Conservation (phyloP, 2,329 filamentous ascomycete species). For the Cyclaneusma minus region DNA sequence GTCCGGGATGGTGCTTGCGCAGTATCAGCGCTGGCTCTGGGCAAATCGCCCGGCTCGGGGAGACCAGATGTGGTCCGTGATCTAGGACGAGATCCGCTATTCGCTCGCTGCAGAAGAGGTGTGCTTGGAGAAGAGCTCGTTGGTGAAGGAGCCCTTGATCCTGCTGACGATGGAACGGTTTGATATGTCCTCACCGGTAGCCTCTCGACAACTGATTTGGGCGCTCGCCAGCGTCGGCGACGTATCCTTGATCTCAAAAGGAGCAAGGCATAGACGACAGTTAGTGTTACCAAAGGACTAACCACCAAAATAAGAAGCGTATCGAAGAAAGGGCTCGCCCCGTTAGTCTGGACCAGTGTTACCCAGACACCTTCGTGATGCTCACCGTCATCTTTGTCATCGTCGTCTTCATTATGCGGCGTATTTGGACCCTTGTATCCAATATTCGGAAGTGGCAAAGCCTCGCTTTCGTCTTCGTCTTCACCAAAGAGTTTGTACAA, state of each 20-base stretch:
- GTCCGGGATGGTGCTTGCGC: constrained; percentile 12
- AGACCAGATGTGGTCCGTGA: constrained; percentile 50
- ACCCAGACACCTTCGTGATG: constrained; percentile 79
- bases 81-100: constrained; percentile 39
- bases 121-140: constrained; percentile 57
- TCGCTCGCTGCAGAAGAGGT: constrained; percentile 53
- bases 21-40: constrained; percentile 24
- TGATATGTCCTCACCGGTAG: constrained; percentile 94
- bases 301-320: constrained; percentile 93
- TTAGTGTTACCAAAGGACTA: constrained; percentile 81
- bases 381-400: constrained; percentile 20
- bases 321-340: constrained; percentile 86
- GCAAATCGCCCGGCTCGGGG: constrained; percentile 31
- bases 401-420: constrained; percentile 7
- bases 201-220: constrained; percentile 86
- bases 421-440: constrained; percentile 6
- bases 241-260: constrained; percentile 79
- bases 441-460: constrained; percentile 13
- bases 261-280: constrained; percentile 79
- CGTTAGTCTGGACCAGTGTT: constrained; percentile 83
- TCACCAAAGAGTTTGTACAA: constrained; percentile 35
- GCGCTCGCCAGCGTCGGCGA: constrained; percentile 84
- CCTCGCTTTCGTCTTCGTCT: constrained; percentile 22
- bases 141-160: constrained; percentile 46
- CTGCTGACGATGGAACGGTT: constrained; percentile 52